phyloP scores from a whole-genome alignment of 108 stramenopile genomes.

The Nitzschia palea region DNA sequence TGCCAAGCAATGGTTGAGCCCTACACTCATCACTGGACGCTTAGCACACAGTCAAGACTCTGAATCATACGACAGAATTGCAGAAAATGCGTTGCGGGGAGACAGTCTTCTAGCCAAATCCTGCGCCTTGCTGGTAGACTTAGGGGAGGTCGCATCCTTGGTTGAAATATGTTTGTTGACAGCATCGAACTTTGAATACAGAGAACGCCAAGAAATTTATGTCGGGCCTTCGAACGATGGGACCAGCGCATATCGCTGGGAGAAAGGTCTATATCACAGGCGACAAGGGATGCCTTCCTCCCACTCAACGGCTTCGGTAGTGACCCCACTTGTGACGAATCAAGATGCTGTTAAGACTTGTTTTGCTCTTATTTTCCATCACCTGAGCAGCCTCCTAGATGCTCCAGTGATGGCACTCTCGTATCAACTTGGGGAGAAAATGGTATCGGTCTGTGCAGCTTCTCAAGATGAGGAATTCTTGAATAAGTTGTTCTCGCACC shows the following conservation, averaged over 20 bases:
- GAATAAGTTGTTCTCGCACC: slow-evolving; percentile 60
- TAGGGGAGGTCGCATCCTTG: slow-evolving; percentile 61
- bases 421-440: slow-evolving; percentile 45
- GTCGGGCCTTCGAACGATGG: not conserved
- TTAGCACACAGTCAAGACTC: slow-evolving; percentile 36
- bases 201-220: not conserved
- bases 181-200: slow-evolving; percentile 69
- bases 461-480: slow-evolving; percentile 64
- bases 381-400: slow-evolving; percentile 58
- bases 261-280: slow-evolving; percentile 74
- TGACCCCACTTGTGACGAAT: slow-evolving; percentile 52
- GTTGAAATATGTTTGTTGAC: slow-evolving; percentile 82
- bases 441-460: slow-evolving; percentile 66
- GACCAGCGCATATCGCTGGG: slow-evolving; percentile 55
- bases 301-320: slow-evolving; percentile 29
- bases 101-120: slow-evolving; percentile 82
- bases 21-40: slow-evolving; percentile 69
- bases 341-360: slow-evolving; percentile 75
- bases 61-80: slow-evolving; percentile 49
- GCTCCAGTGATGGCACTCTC: slow-evolving; percentile 29
- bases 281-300: slow-evolving; percentile 12
- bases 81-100: slow-evolving; percentile 49
- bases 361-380: slow-evolving; percentile 70
- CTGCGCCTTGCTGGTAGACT: slow-evolving; percentile 55
- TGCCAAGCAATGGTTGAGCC: slow-evolving; percentile 74